Conservation (phyloP, 2,329 filamentous ascomycete species). For the Incumbomyces delicatus region DNA sequence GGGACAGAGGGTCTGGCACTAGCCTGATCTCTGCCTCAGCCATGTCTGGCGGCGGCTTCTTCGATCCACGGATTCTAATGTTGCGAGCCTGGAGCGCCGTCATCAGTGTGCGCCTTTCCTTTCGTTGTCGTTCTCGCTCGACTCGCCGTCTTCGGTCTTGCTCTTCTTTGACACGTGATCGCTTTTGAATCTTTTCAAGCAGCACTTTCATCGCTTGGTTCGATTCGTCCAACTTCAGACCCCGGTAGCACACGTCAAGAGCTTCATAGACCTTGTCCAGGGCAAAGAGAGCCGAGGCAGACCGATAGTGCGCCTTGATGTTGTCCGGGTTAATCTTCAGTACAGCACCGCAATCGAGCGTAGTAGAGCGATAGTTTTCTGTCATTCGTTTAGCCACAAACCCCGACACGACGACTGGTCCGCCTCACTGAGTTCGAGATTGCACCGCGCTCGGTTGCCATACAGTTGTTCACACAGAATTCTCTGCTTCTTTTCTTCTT, state of each 20-base stretch:
- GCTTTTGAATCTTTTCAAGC: slow-evolving; percentile 52
- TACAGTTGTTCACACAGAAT: slow-evolving; percentile 65
- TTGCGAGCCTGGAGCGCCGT: slow-evolving; percentile 59
- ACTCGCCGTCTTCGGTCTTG: slow-evolving; percentile 46
- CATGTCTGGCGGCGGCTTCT: slow-evolving; percentile 64
- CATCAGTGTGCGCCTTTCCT: slow-evolving; percentile 52
- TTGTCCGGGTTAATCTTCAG: slow-evolving; percentile 71
- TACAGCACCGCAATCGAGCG: slow-evolving; percentile 70
- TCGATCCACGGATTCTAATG: slow-evolving; percentile 58
- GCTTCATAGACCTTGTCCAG: slow-evolving; percentile 73
- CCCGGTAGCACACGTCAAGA: slow-evolving; percentile 64
- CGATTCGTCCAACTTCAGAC: slow-evolving; percentile 58
- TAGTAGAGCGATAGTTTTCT: slow-evolving; percentile 82
- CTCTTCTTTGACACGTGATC: slow-evolving; percentile 47
- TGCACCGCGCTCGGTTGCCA: slow-evolving; percentile 80
- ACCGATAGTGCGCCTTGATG: slow-evolving; percentile 85
- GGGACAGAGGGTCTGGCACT: slow-evolving; percentile 61
- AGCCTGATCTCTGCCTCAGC: slow-evolving; percentile 70
- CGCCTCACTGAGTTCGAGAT: slow-evolving; percentile 63
- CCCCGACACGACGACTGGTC: not conserved
- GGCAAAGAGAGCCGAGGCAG: slow-evolving; percentile 64
- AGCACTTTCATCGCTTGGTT: slow-evolving; percentile 60
- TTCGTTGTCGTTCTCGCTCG: slow-evolving; percentile 37
- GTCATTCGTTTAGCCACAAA: slow-evolving; percentile 17
- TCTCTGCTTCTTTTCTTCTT: slow-evolving; percentile 54